Conservation (phyloP, 2,329 filamentous ascomycete genomes). For the Hyphodiscus sp. region DNA sequence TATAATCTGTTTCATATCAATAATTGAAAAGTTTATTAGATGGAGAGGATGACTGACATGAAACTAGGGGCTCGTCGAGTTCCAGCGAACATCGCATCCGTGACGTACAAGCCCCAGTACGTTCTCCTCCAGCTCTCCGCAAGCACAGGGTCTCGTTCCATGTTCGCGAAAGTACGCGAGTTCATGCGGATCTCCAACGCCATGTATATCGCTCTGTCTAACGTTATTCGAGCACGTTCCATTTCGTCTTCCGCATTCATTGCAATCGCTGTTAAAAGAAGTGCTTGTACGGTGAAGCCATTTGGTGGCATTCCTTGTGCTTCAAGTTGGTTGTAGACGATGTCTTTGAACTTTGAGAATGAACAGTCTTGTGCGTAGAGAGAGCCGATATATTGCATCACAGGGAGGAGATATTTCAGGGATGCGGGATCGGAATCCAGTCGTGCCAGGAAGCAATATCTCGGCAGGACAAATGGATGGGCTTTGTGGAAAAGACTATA, state of each 20-base stretch:
- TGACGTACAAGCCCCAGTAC: conserved; percentile 35
- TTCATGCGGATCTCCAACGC: conserved; percentile 58
- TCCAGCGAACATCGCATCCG: conserved; percentile 21
- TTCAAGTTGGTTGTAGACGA: conserved; percentile 19
- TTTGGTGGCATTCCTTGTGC: conserved; percentile 24
- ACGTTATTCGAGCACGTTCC: conserved; percentile 21
- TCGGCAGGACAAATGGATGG: conserved; percentile 33
- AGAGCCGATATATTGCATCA: conserved; percentile 35
- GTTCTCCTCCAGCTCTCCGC: conserved; percentile 37
- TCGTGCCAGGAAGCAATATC: conserved; percentile 28
- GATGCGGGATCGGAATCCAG: conserved; percentile 30
- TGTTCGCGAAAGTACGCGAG: conserved; percentile 43
- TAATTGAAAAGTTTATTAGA: not conserved
- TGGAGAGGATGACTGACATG: conserved; percentile 8
- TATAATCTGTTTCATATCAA: conserved; percentile 15
- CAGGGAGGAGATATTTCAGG: conserved; percentile 24
- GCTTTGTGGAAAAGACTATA: conserved; percentile 30
- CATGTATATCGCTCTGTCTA: conserved; percentile 46
- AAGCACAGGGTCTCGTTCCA: conserved; percentile 31
- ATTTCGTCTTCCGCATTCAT: conserved; percentile 31
- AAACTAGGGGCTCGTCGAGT: conserved; percentile 20
- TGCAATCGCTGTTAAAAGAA: conserved; percentile 33
- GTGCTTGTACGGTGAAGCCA: conserved; percentile 32
- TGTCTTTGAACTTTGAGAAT: conserved; percentile 29
- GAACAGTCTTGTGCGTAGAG: conserved; percentile 29